A percentile compares a stretch with the other conserved stretches of the same genome.
Conservation (phyloP, 2,329 filamentous ascomycete species). For the Diplodia mutila region DNA sequence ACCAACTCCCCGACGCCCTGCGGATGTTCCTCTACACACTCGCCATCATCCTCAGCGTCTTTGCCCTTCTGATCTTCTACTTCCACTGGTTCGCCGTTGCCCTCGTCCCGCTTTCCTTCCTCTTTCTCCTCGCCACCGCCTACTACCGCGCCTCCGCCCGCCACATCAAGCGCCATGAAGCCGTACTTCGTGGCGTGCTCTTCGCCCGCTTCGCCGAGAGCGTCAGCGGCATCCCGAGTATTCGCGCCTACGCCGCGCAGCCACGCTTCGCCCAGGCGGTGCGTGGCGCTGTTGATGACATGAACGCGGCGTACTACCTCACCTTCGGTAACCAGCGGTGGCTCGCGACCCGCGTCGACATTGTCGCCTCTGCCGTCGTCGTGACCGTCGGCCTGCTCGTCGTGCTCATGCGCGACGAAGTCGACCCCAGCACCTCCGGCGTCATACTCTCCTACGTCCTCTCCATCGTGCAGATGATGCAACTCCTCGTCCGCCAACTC, state of each 20-base stretch:
- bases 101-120: constrained; percentile 67
- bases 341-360: constrained; percentile 82
- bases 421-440: constrained; percentile 81
- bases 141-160: constrained; percentile 92
- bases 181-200: constrained; percentile 81
- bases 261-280: constrained; percentile 75
- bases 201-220: constrained; percentile 93
- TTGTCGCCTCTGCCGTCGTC: constrained; percentile 81
- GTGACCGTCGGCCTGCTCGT: constrained; percentile 92
- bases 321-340: constrained; percentile 96
- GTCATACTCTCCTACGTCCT: constrained; percentile 92
- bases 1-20: constrained; percentile 83
- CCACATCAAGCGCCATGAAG: constrained; percentile 92
- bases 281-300: constrained; percentile 76
- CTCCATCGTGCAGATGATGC: constrained; percentile 90
- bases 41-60: constrained; percentile 79
- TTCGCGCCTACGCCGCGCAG: constrained; percentile 85
- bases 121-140: constrained; percentile 80
- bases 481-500: constrained; percentile 93
- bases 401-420: constrained; percentile 84
- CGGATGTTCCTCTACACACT: constrained; percentile 90
- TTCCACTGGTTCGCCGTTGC: constrained; percentile 85
- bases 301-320: constrained; percentile 92
- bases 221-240: constrained; percentile 79
- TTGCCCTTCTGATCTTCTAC: constrained; percentile 87